Evolutionary conservation across 2,329 filamentous ascomycete genomes (phyloP).

Genomic region (Ilyonectria sp.): DNA sequence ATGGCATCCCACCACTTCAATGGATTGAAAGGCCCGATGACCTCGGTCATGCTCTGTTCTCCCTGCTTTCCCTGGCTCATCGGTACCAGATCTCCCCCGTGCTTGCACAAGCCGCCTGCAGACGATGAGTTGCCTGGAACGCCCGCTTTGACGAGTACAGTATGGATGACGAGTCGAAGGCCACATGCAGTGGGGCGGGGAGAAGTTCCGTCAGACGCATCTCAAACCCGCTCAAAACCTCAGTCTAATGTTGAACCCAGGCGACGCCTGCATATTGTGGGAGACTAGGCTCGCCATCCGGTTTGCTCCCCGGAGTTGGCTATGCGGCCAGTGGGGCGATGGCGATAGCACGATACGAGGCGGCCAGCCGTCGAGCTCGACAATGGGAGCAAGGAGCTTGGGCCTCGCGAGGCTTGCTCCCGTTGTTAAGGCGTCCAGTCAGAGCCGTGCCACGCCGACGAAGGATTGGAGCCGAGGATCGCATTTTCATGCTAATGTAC

Average conservation of each 20-base stretch:
- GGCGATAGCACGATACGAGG: conserved; percentile 33
- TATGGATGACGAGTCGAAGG: conserved; percentile 42
- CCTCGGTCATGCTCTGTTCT: background rate
- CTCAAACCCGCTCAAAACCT: conserved; percentile 24
- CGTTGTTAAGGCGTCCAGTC: conserved; percentile 21
- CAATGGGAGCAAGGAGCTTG: conserved; percentile 39
- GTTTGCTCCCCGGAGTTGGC: conserved; percentile 38
- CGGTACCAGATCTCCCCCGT: background rate
- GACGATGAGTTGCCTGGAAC: background rate
- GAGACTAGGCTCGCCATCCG: conserved; percentile 21
- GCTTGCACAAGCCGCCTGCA: background rate
- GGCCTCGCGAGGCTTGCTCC: conserved; percentile 29
- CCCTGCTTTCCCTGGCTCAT: background rate
- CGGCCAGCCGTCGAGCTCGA: conserved; percentile 28
- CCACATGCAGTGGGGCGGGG: conserved; percentile 36
- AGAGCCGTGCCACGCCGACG: conserved; percentile 11
- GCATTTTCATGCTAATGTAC: conserved; percentile 33
- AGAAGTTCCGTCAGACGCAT: conserved; percentile 35
- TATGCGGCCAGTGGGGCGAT: conserved; percentile 20
- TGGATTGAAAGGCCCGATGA: background rate
- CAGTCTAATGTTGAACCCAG: conserved; percentile 22
- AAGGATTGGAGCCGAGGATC: conserved; percentile 21
- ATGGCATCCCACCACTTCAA: background rate
- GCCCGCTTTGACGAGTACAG: conserved; percentile 23
- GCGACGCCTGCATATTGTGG: conserved; percentile 10